These are phyloP conservation scores for Colletotrichum lini DNA, from an alignment of 2,329 filamentous ascomycete genomes.

Conservation along the genomic window DNA sequence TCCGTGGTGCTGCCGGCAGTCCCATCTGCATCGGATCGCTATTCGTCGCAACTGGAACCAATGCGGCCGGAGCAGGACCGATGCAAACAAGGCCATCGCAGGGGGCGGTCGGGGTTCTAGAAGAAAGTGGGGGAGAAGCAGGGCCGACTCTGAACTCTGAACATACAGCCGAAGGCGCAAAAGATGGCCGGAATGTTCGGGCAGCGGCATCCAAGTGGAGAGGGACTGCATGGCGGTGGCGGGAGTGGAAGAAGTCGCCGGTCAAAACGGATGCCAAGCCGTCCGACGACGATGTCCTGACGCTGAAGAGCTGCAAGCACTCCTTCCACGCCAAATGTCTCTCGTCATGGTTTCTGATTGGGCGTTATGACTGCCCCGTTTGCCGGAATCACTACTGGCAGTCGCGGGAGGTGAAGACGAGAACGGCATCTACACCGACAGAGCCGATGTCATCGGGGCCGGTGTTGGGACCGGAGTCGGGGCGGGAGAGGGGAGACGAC, in stretches of 20 bases:
- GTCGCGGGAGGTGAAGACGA: conserved; percentile 27
- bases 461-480: conserved; percentile 14
- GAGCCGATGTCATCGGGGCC: conserved; percentile 22
- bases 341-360: conserved; percentile 55
- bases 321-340: conserved; percentile 58
- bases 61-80: conserved; percentile 6
- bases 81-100: conserved; percentile 20
- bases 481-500: conserved; percentile 18
- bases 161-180: background rate
- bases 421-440: conserved; percentile 16
- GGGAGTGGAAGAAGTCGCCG: conserved; percentile 20
- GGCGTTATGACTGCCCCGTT: conserved; percentile 56
- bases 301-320: conserved; percentile 55
- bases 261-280: background rate
- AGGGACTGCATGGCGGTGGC: conserved; percentile 2
- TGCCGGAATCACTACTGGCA: conserved; percentile 55
- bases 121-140: conserved; percentile 11
- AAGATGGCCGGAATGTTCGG: background rate
- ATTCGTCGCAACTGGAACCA: conserved; percentile 37
- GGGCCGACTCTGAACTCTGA: background rate
- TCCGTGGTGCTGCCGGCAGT: conserved; percentile 44
- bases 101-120: conserved; percentile 11
- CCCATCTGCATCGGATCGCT: conserved; percentile 54
- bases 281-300: conserved; percentile 52
- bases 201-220: conserved; percentile 7